Evolutionary conservation across 352 stramenopile species (phyloP), one percentile per base, ranked within the genome.

Genomic region (Plasmopara muralis): DNA sequence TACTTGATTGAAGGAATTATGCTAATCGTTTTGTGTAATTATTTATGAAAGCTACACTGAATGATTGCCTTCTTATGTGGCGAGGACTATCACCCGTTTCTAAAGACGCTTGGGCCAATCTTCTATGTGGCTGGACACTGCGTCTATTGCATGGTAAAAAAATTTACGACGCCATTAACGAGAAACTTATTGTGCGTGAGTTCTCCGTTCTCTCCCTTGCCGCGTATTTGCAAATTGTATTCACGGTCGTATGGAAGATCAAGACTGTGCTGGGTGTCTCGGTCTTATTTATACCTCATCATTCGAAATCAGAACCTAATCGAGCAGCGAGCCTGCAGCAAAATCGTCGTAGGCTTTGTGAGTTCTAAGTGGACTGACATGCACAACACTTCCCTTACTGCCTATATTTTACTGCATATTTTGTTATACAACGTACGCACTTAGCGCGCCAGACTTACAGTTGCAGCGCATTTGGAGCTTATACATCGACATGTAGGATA

Each of bases 131-230:
- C 83, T 14, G 83, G 71, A 16, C 83, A 94, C 57, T 87, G 74
- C 58, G 68, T 70, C 35, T 93, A 90, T 62, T 80, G 78, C 48
- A 86, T 89, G 74, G 43, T 88, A 47, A 72, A 93, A 58, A 79
- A 77, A 83, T 89, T 38, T 88, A 91, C 65, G 77, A 89, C 47
- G 64, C 81, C 16, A 83, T 89, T 53, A 89, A 89, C 66, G 79
- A 94, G 37, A 66, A 71, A 14, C 64, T 92, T 14, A 80, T 89
- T 44, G 65, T 94, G 57, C 83, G 87, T 40, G 83, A 94, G 59
- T 94, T 94, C 52, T 94, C 91, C 53, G 92, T 91, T 65, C 68
- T 94, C 41, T 90, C 79, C 52, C 68, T 91, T 39, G 77, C 82
- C 9, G 72, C 79, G 18, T 92, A 94, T 57, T 66, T 91, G 31